Evolutionary conservation across 2,329 filamentous ascomycete species (phyloP).

Genomic region (Aspergillus persii): DNA sequence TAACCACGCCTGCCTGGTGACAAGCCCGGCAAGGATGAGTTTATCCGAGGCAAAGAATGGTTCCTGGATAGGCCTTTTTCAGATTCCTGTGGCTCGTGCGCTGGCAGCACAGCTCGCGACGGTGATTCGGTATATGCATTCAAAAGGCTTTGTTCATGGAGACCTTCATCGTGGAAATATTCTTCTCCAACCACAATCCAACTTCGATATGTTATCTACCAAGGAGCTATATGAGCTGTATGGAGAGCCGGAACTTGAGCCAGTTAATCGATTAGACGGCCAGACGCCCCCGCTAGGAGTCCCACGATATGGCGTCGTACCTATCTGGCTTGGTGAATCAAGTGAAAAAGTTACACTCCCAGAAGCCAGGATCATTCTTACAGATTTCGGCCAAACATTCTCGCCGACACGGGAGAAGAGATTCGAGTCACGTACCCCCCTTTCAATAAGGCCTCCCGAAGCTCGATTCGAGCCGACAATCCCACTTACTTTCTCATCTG

Average conservation of each 20-base stretch:
- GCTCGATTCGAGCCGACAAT: constrained; percentile 31
- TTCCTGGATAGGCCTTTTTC: constrained; percentile 13
- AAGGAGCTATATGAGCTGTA: constrained; percentile 21
- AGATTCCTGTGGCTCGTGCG: constrained; percentile 12
- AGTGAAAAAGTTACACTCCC: constrained; percentile 24
- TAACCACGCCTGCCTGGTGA: constrained; percentile 8
- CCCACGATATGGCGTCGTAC: constrained; percentile 15
- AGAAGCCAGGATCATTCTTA: constrained; percentile 24
- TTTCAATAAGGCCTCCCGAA: constrained; percentile 33
- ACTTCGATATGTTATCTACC: constrained; percentile 20
- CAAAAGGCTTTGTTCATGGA: constrained; percentile 27
- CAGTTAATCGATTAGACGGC: constrained; percentile 22
- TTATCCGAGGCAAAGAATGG: constrained; percentile 7
- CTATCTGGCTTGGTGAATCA: constrained; percentile 18
- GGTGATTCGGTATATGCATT: constrained; percentile 25
- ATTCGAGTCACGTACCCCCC: constrained; percentile 20
- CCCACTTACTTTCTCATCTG: constrained; percentile 32
- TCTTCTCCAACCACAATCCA: constrained; percentile 16
- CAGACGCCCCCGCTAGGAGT: constrained; percentile 18
- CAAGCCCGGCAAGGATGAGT: constrained; percentile 11
- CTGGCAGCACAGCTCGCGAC: constrained; percentile 22
- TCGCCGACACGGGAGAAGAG: constrained; percentile 11
- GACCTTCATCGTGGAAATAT: constrained; percentile 28
- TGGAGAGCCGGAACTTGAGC: constrained; percentile 19
- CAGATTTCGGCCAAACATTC: constrained; percentile 30